These are phyloP conservation scores for Diplodia intermedia DNA, from an alignment of 2,329 filamentous ascomycete species.

Conservation along the genomic window DNA sequence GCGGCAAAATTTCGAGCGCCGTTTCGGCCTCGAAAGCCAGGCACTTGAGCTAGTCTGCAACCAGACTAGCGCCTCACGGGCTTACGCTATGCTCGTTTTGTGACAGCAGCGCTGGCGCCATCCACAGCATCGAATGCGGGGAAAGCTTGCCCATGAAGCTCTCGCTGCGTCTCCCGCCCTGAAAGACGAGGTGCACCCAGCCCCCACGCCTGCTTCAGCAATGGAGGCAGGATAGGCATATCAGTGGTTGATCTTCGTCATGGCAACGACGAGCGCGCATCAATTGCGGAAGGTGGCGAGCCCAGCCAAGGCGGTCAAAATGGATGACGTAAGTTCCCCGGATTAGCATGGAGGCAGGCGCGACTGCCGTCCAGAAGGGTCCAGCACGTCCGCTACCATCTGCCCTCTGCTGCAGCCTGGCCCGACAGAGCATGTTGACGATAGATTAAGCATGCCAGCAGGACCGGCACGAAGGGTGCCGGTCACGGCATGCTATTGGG, in stretches of 20 bases:
- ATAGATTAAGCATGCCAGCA: conserved; percentile 7
- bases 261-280: conserved; percentile 4
- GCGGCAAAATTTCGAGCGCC: conserved; percentile 17
- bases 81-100: conserved; percentile 11
- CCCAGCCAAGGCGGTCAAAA: background rate
- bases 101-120: conserved; percentile 16
- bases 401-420: background rate
- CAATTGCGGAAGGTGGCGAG: background rate
- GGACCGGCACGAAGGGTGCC: background rate
- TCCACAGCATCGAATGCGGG: conserved; percentile 19
- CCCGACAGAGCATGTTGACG: background rate
- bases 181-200: background rate
- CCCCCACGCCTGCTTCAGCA: background rate
- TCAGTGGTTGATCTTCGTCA: background rate
- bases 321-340: conserved; percentile 26
- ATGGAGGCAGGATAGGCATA: background rate
- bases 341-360: conserved; percentile 18
- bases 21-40: background rate
- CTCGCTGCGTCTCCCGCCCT: background rate
- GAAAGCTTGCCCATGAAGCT: conserved; percentile 21
- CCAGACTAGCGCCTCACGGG: background rate
- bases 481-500: conserved; percentile 3
- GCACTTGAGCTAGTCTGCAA: background rate
- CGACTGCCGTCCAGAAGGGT: conserved; percentile 6
- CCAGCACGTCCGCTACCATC: conserved; percentile 1